Evolutionary conservation across 768 basidiomycete genomes (phyloP).

Genomic region (Leccinum uliginosum): DNA sequence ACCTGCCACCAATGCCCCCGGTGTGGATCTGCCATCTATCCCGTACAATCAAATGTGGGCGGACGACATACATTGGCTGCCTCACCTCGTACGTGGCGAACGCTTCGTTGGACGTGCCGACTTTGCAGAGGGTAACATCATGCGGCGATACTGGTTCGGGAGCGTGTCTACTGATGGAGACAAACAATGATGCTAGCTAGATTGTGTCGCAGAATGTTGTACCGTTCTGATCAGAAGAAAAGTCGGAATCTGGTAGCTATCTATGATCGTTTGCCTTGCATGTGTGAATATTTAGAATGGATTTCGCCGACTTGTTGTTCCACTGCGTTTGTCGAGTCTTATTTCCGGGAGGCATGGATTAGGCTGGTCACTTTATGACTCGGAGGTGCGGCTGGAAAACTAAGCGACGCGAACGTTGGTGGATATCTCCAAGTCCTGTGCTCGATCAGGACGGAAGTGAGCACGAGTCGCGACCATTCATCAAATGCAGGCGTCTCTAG

Average conservation of each 20-base stretch:
- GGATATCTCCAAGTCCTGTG: background rate
- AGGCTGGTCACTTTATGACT: background rate
- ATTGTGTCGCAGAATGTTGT: background rate
- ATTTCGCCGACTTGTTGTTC: background rate
- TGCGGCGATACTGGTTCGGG: conserved; percentile 75
- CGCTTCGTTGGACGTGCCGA: conserved; percentile 49
- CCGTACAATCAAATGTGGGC: conserved; percentile 61
- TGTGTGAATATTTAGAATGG: conserved; percentile 57
- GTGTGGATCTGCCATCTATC: conserved; percentile 34
- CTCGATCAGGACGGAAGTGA: conserved; percentile 35
- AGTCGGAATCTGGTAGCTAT: background rate
- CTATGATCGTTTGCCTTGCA: background rate
- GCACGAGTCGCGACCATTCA: conserved; percentile 44
- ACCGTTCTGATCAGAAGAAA: background rate
- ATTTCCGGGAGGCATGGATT: conserved; percentile 7
- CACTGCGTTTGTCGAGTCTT: background rate
- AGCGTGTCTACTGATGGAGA: conserved; percentile 30
- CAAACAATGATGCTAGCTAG: background rate
- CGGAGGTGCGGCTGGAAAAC: background rate
- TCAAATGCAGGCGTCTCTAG: conserved; percentile 42
- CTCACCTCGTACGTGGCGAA: conserved; percentile 44
- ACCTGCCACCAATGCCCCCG: background rate
- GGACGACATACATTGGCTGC: conserved; percentile 67
- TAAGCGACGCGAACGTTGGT: background rate
- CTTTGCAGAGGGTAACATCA: conserved; percentile 75